Evolutionary conservation across 1,284 basidiomycete species (phyloP).

Genomic region (Apiotrichum montevideense): DNA sequence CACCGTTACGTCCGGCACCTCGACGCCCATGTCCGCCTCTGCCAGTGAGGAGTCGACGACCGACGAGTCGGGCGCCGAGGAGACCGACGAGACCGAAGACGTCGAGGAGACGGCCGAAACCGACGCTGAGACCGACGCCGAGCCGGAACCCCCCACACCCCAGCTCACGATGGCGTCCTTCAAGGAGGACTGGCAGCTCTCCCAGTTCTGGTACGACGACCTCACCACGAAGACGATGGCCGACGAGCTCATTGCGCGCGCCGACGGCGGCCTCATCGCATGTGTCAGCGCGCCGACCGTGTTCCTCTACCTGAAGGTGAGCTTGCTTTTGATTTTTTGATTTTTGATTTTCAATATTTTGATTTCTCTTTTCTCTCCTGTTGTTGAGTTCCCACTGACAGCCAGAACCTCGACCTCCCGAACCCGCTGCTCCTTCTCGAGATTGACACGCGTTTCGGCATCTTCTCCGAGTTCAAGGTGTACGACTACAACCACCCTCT

Average conservation of each 20-base stretch:
- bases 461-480: slow-evolving; percentile 10
- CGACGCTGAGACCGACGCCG: not conserved
- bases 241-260: slow-evolving; percentile 1
- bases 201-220: slow-evolving; percentile 17
- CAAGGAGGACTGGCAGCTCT: slow-evolving; percentile 13
- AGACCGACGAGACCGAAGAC: not conserved
- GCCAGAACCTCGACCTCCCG: slow-evolving; percentile 8
- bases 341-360: no score
- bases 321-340: no score
- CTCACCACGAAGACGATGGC: slow-evolving; percentile 1
- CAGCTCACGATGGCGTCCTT: slow-evolving; percentile 6
- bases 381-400: not conserved
- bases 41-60: not conserved
- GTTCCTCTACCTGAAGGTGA: slow-evolving; percentile 11
- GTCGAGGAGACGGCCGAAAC: not conserved
- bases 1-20: not conserved
- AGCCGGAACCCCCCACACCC: not conserved
- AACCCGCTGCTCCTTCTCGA: slow-evolving; percentile 14
- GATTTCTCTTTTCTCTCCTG: no score
- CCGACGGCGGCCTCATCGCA: slow-evolving; percentile 6
- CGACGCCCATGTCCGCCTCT: not conserved
- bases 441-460: slow-evolving; percentile 11
- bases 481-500: slow-evolving; percentile 12
- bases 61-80: not conserved
- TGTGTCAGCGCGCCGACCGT: slow-evolving; percentile 5